Evolutionary conservation across 2,329 filamentous ascomycete genomes (phyloP), one percentile per base, ranked within the genome.

Genomic region (Berkeleyomyces rouxiae): DNA sequence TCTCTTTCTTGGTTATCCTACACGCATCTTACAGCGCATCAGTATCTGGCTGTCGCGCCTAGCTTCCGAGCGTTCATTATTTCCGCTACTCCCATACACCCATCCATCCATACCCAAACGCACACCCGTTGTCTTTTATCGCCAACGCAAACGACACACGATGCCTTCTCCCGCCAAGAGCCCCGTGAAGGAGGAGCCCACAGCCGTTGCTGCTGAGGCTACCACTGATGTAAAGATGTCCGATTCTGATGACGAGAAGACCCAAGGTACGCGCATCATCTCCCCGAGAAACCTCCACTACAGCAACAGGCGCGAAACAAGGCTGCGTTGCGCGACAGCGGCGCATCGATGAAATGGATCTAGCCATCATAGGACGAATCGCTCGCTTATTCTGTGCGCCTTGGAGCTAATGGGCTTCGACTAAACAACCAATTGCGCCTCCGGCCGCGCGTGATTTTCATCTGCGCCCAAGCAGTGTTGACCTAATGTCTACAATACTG

Each of bases 171-270:
- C 62, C 53, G 63, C 63, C 10, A 64, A 65, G 63, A 61, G 61
- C 49, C 59, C 63, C 55, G 65, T 65, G 65, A 63, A 67, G 65
- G 64, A 65, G 55, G 63, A 66, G 43, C 58, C 60, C 33, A 44
- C 63, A 59, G 49, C 62, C 37, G 59, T 64, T 46, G 53, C 61
- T 43, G 55, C 65, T 61, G 40, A 62, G 23, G 58, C 60, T 33
- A 47, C 55, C 67, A 36, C 69, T 68, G 63, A 66, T 68, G 65
- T 69, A 68, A 61, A 69, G 68, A 42, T 67, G 66, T 44, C 66
- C 62, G 60, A 68, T 65, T 66, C 67, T 67, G 58, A 65, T 67
- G 60, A 58, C 67, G 66, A 65, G 66, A 61, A 68, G 67, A 62
- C 66, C 68, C 59, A 66, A 66, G 51, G 62, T 64, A 64, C 59